These are phyloP conservation scores for Auricularia cornea DNA, from an alignment of 768 basidiomycete species.

Conservation along the genomic window DNA sequence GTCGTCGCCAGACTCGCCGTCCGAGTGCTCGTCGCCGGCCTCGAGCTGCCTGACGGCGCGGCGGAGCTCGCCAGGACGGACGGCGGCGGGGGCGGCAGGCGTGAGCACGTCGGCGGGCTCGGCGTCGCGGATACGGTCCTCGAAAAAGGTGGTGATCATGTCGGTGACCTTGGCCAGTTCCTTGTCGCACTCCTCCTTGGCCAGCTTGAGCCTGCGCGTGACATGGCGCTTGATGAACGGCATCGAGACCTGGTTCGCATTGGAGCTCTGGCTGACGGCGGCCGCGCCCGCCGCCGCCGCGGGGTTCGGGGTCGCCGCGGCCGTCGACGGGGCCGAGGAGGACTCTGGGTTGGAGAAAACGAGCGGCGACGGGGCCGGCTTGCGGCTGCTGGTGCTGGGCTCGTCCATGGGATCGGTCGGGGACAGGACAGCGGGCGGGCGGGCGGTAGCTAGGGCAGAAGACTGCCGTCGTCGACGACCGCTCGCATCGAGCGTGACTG, in stretches of 20 bases:
- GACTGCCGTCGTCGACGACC: not conserved
- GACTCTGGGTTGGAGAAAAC: not conserved
- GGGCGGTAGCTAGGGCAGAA: not conserved
- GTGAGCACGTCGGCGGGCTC: slow-evolving; percentile 34
- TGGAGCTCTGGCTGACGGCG: slow-evolving; percentile 32
- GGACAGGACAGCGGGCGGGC: not conserved
- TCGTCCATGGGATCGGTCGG: not conserved
- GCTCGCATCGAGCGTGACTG: no score
- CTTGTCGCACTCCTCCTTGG: slow-evolving; percentile 95
- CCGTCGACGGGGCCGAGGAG: not conserved
- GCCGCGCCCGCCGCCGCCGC: slow-evolving; percentile 24
- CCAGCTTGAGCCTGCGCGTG: slow-evolving; percentile 82
- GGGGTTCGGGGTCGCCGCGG: not conserved
- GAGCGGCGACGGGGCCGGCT: not conserved
- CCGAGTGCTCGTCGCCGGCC: slow-evolving; percentile 16
- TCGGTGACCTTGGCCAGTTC: slow-evolving; percentile 90
- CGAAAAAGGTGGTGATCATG: slow-evolving; percentile 90
- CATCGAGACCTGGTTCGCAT: slow-evolving; percentile 78
- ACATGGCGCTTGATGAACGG: slow-evolving; percentile 90
- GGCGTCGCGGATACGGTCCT: slow-evolving; percentile 75
- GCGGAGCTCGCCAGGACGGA: slow-evolving; percentile 1
- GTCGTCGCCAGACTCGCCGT: slow-evolving; percentile 39
- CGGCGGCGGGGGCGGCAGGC: not conserved
- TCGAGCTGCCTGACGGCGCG: slow-evolving; percentile 20
- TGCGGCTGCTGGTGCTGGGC: not conserved